Evolutionary conservation across 768 basidiomycete species (phyloP).

Genomic region (Suillus alpinus): DNA sequence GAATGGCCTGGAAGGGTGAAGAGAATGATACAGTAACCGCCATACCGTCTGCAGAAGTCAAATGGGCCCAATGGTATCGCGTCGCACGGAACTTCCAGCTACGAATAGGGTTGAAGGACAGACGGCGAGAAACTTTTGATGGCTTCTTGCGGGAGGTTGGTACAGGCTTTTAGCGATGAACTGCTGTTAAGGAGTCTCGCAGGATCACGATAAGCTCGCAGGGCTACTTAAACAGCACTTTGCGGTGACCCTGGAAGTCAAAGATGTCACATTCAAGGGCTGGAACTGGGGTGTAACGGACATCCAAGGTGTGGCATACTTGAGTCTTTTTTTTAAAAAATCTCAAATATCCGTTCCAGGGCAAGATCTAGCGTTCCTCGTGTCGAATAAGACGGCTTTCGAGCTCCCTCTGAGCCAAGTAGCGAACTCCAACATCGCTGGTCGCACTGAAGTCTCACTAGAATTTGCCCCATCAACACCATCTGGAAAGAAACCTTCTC

Average conservation of each 20-base stretch:
- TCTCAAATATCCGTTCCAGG: slow-evolving; percentile 43
- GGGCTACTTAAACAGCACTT: slow-evolving; percentile 85
- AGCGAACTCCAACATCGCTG: slow-evolving; percentile 96
- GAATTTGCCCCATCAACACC: slow-evolving; percentile 69
- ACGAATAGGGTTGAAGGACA: slow-evolving; percentile 75
- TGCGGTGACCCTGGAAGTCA: slow-evolving; percentile 76
- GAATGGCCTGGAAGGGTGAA: slow-evolving; percentile 92
- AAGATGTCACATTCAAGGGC: slow-evolving; percentile 87
- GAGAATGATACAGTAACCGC: slow-evolving; percentile 63
- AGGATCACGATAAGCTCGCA: slow-evolving; percentile 91
- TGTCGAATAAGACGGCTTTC: slow-evolving; percentile 85
- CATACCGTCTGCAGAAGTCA: slow-evolving; percentile 70
- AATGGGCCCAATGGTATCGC: slow-evolving; percentile 88
- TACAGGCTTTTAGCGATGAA: not conserved
- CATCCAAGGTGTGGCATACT: slow-evolving; percentile 70
- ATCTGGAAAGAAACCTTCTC: slow-evolving; percentile 40
- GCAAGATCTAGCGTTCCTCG: slow-evolving; percentile 86
- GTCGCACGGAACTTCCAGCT: slow-evolving; percentile 93
- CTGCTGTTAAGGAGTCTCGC: slow-evolving; percentile 3
- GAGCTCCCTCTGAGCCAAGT: slow-evolving; percentile 85
- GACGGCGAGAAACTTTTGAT: slow-evolving; percentile 82
- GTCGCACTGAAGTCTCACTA: slow-evolving; percentile 97
- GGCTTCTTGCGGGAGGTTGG: slow-evolving; percentile 87
- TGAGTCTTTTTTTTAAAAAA: not conserved
- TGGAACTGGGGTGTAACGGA: slow-evolving; percentile 99